Percentiles rank a stretch among this genome's conserved stretches.
These are phyloP conservation scores for Psidium friedrichsthalianum DNA, from an alignment of 345 rosid genomes.

Conservation along the genomic window DNA sequence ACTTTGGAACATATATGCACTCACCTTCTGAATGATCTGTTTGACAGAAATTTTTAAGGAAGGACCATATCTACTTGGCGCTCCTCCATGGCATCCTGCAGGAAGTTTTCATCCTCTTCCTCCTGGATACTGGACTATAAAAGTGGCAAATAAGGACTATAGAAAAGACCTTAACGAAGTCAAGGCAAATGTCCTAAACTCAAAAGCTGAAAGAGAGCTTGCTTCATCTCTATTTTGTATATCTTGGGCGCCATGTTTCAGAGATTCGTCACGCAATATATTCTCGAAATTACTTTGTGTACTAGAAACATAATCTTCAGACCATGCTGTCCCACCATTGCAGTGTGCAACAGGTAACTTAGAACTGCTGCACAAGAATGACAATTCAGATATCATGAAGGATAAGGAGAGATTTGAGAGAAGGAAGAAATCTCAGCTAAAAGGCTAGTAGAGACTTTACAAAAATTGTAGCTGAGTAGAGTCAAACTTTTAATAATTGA, in stretches of 20 bases:
- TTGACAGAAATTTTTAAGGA: slow-evolving; percentile 73
- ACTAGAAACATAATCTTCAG: slow-evolving; percentile 46
- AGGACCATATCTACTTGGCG: slow-evolving; percentile 47
- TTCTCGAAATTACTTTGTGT: slow-evolving; percentile 27
- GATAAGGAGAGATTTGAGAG: background rate
- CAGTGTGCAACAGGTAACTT: slow-evolving; percentile 68
- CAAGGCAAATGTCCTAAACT: slow-evolving; percentile 59
- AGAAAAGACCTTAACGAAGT: slow-evolving; percentile 79
- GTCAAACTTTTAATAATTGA: background rate
- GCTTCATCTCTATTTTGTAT: slow-evolving; percentile 39
- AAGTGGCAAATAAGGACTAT: slow-evolving; percentile 67
- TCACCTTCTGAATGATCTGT: slow-evolving; percentile 82
- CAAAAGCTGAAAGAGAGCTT: slow-evolving; percentile 79
- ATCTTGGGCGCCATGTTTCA: slow-evolving; percentile 36
- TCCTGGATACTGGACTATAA: slow-evolving; percentile 61
- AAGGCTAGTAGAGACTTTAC: background rate
- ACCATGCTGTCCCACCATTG: slow-evolving; percentile 59
- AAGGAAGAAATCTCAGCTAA: background rate
- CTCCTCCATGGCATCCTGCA: slow-evolving; percentile 34
- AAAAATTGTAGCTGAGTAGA: background rate
- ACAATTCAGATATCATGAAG: background rate
- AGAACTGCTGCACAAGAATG: slow-evolving; percentile 24
- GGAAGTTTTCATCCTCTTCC: slow-evolving; percentile 64
- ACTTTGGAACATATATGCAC: background rate
- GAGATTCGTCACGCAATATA: slow-evolving; percentile 28